Evolutionary conservation across 768 basidiomycete species (phyloP), one percentile per base, ranked within the genome.

Genomic region (Lentinula guzmanii): DNA sequence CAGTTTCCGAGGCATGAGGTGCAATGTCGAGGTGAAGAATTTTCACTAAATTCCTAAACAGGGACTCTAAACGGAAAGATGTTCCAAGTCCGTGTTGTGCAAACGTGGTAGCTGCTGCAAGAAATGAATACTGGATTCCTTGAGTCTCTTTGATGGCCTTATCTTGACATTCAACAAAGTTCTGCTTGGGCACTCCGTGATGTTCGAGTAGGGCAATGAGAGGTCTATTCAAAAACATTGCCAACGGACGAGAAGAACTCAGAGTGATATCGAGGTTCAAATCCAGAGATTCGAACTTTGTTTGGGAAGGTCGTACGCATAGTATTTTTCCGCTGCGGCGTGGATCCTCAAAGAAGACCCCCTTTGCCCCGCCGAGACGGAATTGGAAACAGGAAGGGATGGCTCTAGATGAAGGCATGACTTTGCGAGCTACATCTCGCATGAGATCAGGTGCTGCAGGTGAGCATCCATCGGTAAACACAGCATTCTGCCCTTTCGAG

Each of bases 201-300:
- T 76, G 74, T 54, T 82, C 82, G 50, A 84, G 66, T 11, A 84
- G 70, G 41, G 76, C 74, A 58, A 85, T 81, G 39, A 84, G 63
- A 0, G 81, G 79, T 3, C 80, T 72, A 62, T 82, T 82, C 55
- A 82, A 67, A 54, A 76, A 80, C 68, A 78, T 72, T 6, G 69
- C 64, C 53, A 75, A 77, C 7, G 83, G 81, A 41, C 71, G 68
- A 1, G 71, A 55, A 28, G 82, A 85, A 4, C 76, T 76, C 39
- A 75, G 70, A 24, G 82, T 77, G 61, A 85, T 81, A 54, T 83
- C 79, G 18, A 84, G 71, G 9, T 77, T 76, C 6, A 69, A 71
- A 35, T 73, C 67, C 0, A 69, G 63, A 3, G 76, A 74, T 0
- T 75, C 71, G 63, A 85, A 85, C 65, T 85, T 85, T 52, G 71